These are phyloP conservation scores for Globisporangium polare DNA, from an alignment of 352 stramenopile species.

Conservation along the genomic window DNA sequence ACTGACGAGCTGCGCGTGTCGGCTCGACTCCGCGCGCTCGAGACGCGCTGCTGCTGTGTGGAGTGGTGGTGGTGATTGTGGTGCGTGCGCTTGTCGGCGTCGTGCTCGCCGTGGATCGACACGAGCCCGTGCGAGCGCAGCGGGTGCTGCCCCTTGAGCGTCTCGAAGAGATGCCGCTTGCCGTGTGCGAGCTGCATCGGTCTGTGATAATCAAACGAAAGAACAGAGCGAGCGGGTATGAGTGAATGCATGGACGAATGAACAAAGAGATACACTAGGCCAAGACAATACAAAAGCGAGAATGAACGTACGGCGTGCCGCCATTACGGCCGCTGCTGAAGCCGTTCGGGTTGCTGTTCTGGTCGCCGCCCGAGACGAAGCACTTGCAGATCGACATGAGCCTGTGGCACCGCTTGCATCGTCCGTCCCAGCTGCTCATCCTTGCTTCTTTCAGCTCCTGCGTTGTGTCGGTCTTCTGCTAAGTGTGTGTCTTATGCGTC, in stretches of 20 bases:
- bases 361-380: constrained; percentile 8
- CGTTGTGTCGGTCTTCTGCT: too few species aligned
- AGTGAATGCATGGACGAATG: not conserved
- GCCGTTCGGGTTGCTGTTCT: constrained; percentile 9
- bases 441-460: too few species aligned
- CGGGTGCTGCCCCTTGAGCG: constrained; percentile 14
- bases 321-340: not conserved
- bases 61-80: not conserved
- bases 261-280: not conserved
- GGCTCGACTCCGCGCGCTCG: constrained; percentile 3
- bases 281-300: not conserved
- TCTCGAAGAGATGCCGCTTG: constrained; percentile 20
- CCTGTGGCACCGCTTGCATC: constrained; percentile 13
- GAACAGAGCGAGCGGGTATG: not conserved
- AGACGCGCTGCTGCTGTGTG: not conserved
- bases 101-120: constrained; percentile 2
- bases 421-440: constrained; percentile 20
- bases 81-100: not conserved
- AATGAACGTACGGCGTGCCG: constrained; percentile 5
- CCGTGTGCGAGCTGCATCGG: constrained; percentile 9
- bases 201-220: not conserved
- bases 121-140: constrained; percentile 10
- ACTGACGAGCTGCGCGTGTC: not conserved
- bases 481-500: too few species aligned
- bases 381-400: constrained; percentile 22